These are phyloP conservation scores for Oxyria digyna DNA, from an alignment of 148 eudicot genomes.

Conservation along the genomic window DNA sequence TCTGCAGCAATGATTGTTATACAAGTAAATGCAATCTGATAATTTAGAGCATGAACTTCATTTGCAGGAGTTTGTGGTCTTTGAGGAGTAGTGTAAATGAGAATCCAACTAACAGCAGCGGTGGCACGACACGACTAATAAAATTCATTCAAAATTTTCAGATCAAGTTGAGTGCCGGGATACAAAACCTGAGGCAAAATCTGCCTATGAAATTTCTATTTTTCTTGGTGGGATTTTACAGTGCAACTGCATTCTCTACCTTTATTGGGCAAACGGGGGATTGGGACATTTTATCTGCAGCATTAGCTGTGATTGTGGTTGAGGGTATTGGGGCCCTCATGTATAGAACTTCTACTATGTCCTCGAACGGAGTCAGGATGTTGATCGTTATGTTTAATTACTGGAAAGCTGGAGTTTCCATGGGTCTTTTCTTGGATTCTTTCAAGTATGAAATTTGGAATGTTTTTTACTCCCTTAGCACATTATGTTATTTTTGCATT, in stretches of 20 bases:
- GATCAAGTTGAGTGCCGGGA: conserved; percentile 30
- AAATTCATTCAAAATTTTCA: conserved; percentile 34
- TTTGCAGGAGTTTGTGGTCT: conserved; percentile 49
- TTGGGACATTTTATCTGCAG: conserved; percentile 92
- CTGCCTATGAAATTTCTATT: conserved; percentile 52
- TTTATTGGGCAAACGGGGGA: conserved; percentile 94
- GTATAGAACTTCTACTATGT: conserved; percentile 49
- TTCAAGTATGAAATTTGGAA: conserved; percentile 50
- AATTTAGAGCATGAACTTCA: not conserved
- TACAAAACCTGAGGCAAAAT: conserved; percentile 41
- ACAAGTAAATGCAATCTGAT: no score
- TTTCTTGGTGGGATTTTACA: conserved; percentile 79
- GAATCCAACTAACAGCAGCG: conserved; percentile 23
- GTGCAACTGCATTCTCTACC: conserved; percentile 86
- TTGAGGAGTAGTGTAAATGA: conserved; percentile 50
- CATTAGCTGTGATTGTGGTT: conserved; percentile 66
- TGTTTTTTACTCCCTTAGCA: not conserved
- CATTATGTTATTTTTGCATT: not conserved
- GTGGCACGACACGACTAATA: conserved; percentile 57
- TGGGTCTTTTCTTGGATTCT: conserved; percentile 91
- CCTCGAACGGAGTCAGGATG: conserved; percentile 25
- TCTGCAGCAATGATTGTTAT: not conserved
- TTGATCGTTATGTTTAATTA: conserved; percentile 58
- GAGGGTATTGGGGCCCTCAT: conserved; percentile 91
- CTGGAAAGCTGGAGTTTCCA: conserved; percentile 76